These are phyloP conservation scores for Daphne laureola DNA, from an alignment of 441 rosid genomes.

Conservation along the genomic window DNA sequence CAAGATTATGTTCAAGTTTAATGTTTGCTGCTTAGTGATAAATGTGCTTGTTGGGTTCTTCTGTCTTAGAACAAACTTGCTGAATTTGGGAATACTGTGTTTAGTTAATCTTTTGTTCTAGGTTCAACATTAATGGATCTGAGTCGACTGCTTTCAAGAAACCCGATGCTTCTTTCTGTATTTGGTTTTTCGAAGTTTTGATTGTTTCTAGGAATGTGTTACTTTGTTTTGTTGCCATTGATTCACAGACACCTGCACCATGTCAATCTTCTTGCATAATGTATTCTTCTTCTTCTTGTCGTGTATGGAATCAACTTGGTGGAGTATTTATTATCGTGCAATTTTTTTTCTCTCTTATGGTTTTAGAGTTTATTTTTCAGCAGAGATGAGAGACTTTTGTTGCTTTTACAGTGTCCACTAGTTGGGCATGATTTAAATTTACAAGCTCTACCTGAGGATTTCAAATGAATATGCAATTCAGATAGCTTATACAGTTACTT, in stretches of 20 bases:
- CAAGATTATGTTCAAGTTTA: constrained; percentile 3
- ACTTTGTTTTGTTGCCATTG: neutral
- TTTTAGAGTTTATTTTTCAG: too few species aligned
- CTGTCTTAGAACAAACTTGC: constrained; percentile 1
- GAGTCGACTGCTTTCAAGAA: constrained; percentile 10
- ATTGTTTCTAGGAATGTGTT: constrained; percentile 1
- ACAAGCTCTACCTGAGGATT: too few species aligned
- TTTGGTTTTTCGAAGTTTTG: neutral
- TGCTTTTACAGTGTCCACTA: too few species aligned
- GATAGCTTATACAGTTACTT: neutral
- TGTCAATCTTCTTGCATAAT: too few species aligned
- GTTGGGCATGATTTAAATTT: too few species aligned
- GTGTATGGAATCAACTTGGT: too few species aligned
- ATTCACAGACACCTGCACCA: too few species aligned
- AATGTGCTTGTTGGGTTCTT: constrained; percentile 18
- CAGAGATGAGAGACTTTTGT: too few species aligned
- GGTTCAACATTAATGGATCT: constrained; percentile 26
- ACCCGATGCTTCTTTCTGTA: neutral
- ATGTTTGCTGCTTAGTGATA: constrained; percentile 5
- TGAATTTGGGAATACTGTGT: neutral
- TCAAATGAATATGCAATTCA: neutral
- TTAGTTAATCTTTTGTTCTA: constrained; percentile 10
- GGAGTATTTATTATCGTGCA: too few species aligned
- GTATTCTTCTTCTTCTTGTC: too few species aligned
- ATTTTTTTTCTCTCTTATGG: too few species aligned